A percentile compares a stretch with the other conserved stretches of the same genome.
Conservation (phyloP, 179 eudicot species). For the Beta lomatogona region DNA sequence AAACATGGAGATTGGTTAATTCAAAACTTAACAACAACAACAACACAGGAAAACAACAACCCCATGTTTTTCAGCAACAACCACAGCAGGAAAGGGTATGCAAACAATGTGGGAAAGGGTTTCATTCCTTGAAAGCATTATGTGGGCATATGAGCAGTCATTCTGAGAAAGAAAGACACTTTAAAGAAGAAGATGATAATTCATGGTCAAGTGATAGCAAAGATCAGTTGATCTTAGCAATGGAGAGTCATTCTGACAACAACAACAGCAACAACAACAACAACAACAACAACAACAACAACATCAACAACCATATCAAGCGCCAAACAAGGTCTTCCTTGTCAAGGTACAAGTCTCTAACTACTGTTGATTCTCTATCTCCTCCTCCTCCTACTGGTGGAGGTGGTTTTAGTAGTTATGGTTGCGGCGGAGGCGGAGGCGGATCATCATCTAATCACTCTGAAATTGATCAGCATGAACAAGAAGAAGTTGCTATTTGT, state of each 20-base stretch:
- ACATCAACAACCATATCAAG: background rate
- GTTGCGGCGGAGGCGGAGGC: conserved; percentile 12
- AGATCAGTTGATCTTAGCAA: conserved; percentile 21
- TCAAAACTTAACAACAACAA: background rate
- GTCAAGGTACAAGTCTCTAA: conserved; percentile 40
- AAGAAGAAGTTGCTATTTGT: conserved; percentile 85
- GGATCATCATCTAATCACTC: conserved; percentile 52
- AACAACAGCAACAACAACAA: background rate
- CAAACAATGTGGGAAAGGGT: conserved; percentile 81
- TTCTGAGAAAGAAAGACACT: conserved; percentile 51
- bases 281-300: too few species aligned
- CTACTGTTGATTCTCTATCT: conserved; percentile 11
- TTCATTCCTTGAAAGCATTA: conserved; percentile 81
- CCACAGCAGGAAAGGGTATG: conserved; percentile 47
- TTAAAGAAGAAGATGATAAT: conserved; percentile 44
- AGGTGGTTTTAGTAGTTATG: background rate
- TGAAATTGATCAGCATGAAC: conserved; percentile 72
- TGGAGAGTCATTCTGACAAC: conserved; percentile 33
- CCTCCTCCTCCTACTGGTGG: conserved; percentile 30
- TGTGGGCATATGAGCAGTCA: conserved; percentile 97
- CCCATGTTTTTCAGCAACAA: background rate
- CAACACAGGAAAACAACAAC: background rate
- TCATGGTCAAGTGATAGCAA: conserved; percentile 52
- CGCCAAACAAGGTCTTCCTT: conserved; percentile 31
- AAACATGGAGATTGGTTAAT: conserved; percentile 67